Percentiles rank a stretch among this genome's conserved stretches.
phyloP scores from a whole-genome alignment of 208 protist species.

The Leishmania amazonensis region DNA sequence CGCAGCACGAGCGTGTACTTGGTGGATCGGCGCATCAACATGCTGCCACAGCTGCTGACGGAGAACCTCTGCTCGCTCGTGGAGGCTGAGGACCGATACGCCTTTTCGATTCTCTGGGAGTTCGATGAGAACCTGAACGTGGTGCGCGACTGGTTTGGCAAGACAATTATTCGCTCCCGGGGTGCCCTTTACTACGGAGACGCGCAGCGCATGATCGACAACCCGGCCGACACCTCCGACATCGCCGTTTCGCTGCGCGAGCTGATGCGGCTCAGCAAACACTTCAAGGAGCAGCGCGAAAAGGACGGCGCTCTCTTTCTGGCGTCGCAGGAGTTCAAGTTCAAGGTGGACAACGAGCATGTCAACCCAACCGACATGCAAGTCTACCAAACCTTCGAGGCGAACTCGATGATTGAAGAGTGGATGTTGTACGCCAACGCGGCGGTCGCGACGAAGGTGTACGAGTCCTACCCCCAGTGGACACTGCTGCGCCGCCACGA shows the following conservation, averaged over 20 bases:
- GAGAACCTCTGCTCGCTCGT: conserved; percentile 96
- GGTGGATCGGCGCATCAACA: conserved; percentile 96
- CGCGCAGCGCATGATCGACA: conserved; percentile 94
- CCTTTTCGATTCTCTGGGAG: conserved; percentile 95
- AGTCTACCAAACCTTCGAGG: conserved; percentile 90
- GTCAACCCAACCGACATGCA: conserved; percentile 91
- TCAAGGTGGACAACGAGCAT: conserved; percentile 90
- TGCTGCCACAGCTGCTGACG: conserved; percentile 96
- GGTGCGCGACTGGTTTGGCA: conserved; percentile 91
- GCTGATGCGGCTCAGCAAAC: conserved; percentile 75
- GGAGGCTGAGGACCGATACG: conserved; percentile 89
- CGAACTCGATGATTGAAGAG: conserved; percentile 96
- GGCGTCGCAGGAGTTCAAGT: conserved; percentile 92
- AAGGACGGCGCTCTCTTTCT: conserved; percentile 87
- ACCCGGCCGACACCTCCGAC: conserved; percentile 56
- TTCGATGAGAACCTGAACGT: conserved; percentile 87
- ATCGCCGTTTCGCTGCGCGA: conserved; percentile 78
- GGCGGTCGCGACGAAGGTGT: conserved; percentile 84
- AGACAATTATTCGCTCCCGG: conserved; percentile 93
- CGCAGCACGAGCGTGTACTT: conserved; percentile 97
- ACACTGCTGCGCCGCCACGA: conserved; percentile 93
- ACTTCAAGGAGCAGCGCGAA: conserved; percentile 85
- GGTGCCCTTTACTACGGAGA: conserved; percentile 95
- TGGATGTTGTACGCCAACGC: conserved; percentile 98
- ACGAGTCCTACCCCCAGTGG: conserved; percentile 75